A percentile compares a stretch with the other conserved stretches of the same genome.
phyloP scores from a whole-genome alignment of 23 red algal species.

The Pyropia haitanensis region DNA sequence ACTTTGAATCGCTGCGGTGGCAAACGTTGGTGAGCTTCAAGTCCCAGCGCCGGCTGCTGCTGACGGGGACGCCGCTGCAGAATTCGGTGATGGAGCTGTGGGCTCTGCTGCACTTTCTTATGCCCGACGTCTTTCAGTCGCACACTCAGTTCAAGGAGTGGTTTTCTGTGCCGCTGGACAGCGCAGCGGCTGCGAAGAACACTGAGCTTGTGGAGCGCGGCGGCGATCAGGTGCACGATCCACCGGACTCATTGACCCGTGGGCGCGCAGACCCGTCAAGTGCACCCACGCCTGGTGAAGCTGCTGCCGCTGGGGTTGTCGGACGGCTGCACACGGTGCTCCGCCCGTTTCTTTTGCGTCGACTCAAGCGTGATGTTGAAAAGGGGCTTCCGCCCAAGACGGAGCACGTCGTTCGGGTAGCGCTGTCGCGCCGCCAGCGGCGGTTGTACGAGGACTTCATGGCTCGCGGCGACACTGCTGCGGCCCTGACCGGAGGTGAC shows the following conservation, averaged over 20 bases:
- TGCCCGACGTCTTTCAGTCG: constrained; percentile 86
- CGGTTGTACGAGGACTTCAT: constrained; percentile 92
- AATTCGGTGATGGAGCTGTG: constrained; percentile 96
- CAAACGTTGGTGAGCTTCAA: constrained; percentile 85
- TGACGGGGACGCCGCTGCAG: constrained; percentile 94
- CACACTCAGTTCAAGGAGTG: constrained; percentile 85
- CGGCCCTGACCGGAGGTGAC: constrained; percentile 56
- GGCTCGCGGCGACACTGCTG: constrained; percentile 46
- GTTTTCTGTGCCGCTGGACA: constrained; percentile 73
- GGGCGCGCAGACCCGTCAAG: no score
- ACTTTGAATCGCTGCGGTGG: constrained; percentile 82
- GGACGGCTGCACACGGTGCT: constrained; percentile 68
- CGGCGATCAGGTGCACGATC: not conserved
- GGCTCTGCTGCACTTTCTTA: constrained; percentile 92
- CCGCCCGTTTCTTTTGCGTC: constrained; percentile 83
- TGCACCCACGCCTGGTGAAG: not conserved
- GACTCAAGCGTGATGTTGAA: constrained; percentile 91
- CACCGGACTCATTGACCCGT: no score
- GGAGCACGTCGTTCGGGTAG: constrained; percentile 68
- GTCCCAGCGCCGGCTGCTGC: constrained; percentile 53
- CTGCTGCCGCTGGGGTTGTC: constrained; percentile 22
- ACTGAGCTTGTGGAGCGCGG: not conserved
- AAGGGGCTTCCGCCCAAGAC: constrained; percentile 69
- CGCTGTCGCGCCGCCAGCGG: constrained; percentile 76
- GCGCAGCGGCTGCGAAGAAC: constrained; percentile 1